Base-by-base conservation (phyloP, 1,139 yeast genomes). In the Pichiaceae sp. region DNA sequence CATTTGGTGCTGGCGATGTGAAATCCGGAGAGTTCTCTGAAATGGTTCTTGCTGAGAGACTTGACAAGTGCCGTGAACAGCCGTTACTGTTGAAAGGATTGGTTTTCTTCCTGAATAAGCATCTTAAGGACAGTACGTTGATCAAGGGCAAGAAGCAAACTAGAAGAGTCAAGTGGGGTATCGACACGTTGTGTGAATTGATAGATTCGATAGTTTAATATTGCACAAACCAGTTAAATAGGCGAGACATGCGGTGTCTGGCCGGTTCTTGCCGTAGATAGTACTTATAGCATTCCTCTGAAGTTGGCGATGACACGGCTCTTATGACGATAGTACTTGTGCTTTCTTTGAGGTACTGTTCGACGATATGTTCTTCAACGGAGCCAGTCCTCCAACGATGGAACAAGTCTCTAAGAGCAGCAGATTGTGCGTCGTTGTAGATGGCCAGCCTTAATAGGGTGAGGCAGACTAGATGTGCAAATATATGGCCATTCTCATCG, bases 101-200 rank as follows among this genome's bases (percentile, higher is more conserved):
- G 31, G 83, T 75, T 47, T 80, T 74, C 56, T 83, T 86, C 56
- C 59, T 82, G 37, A 69, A 66, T 31, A 72, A 74, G 40, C 71
- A 68, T 33, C 69, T 80, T 11, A 60, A 63, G 38, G 57, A 57
- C 16, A 70, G 80, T 52, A 70, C 65, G 32, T 65, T 79, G 33
- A 57, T 77, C n/a, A 62, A 64, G 31, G 76, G 82, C 5, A 68
- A 66, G 43, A 78, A 74, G 48, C 89, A 81, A 50, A 63, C 56
- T 31, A 68, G 66, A 42, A 68, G 93, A 54, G 69, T 83, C 7
- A 67, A 68, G 29, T 85, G 95, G 95, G 95, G 82, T 2, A 68
- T 72, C 11, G 70, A 70, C 40, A 62, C 75, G 1, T 58, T 72
- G 56, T 59, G 66, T 42, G 81, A 75, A 42, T 58, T 77, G 29